Conservation (phyloP, 2,329 filamentous ascomycete species). For the Macroventuria anomochaeta region DNA sequence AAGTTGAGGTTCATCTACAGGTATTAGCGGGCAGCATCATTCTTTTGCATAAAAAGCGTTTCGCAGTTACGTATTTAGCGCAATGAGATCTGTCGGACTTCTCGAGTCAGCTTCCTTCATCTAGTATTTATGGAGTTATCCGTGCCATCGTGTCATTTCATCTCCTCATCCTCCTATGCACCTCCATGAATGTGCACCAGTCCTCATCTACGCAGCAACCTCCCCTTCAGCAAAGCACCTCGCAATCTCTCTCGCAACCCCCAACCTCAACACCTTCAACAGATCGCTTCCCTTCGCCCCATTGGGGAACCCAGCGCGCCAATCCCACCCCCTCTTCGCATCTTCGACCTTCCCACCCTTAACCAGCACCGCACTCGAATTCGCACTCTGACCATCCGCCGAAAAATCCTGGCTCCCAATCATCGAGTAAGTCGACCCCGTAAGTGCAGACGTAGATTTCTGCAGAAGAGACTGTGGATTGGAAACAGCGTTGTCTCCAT, state of each 20-base stretch:
- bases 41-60: too few relatives aligned
- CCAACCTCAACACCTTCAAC: slow-evolving; percentile 73
- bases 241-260: slow-evolving; percentile 76
- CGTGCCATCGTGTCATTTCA: neutral
- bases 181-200: too few relatives aligned
- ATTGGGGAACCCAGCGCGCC: slow-evolving; percentile 65
- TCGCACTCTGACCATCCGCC: slow-evolving; percentile 37
- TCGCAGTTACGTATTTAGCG: neutral
- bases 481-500: slow-evolving; percentile 50
- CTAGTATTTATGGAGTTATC: neutral
- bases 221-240: slow-evolving; percentile 72
- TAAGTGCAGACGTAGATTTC: slow-evolving; percentile 61
- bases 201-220: slow-evolving; percentile 47
- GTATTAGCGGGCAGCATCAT: neutral
- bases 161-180: neutral
- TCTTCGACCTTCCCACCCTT: slow-evolving; percentile 41
- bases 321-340: slow-evolving; percentile 73
- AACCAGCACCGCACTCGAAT: slow-evolving; percentile 58
- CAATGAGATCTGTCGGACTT: neutral
- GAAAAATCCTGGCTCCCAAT: slow-evolving; percentile 74
- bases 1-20: neutral
- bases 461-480: slow-evolving; percentile 55
- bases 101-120: neutral
- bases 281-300: slow-evolving; percentile 71
- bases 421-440: slow-evolving; percentile 69